Base-by-base conservation (phyloP, 2,329 filamentous ascomycete species). In the Curvularia eragrostidis region DNA sequence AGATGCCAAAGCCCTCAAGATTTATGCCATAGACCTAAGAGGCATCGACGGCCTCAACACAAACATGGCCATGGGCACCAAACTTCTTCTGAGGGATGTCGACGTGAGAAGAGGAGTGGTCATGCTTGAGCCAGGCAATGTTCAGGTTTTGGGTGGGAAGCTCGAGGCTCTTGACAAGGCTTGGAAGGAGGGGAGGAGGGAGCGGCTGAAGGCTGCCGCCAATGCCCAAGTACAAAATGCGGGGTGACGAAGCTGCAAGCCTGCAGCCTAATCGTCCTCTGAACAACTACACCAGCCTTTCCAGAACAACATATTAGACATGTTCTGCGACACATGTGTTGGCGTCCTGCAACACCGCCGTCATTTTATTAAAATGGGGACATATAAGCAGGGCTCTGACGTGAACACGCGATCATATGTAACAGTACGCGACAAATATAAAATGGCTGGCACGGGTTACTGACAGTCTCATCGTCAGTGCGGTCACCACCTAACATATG, bases 131-230 rank as follows among this genome's bases (percentile, higher is more conserved):
- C 88, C 91, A 1, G 80, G 79, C 2, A 87, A 77, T 55, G 88
- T 87, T 52, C 83, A 85, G n/a, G 72, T 96, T 2, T 77, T 97
- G n/a, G 95, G 95, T 1, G 95, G 95, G 0, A 96, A 91, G 78
- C 84, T 98, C 43, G 93, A 97, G 53, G 81, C 81, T 0, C 86
- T 93, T 82, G 91, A 98, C 71, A 88, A 86, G 71, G 82, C 82
- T 7, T 98, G 94, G 94, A 82, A 83, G 46, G 86, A 88, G 13
- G 87, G 86, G 1, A 84, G 91, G 62, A 88, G 97, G 75, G 83
- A 82, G 48, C 84, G 86, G 62, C 75, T 98, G 58, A 87, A 86
- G 71, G 84, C 85, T 49, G 84, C 82, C 12, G 84, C 88, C 9
- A 72, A 59, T 23, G 51, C 58, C 8, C 44, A 26, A 15, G 36